phyloP scores from a whole-genome alignment of 2,329 filamentous ascomycete species.

The Cryphonectria naterciae region DNA sequence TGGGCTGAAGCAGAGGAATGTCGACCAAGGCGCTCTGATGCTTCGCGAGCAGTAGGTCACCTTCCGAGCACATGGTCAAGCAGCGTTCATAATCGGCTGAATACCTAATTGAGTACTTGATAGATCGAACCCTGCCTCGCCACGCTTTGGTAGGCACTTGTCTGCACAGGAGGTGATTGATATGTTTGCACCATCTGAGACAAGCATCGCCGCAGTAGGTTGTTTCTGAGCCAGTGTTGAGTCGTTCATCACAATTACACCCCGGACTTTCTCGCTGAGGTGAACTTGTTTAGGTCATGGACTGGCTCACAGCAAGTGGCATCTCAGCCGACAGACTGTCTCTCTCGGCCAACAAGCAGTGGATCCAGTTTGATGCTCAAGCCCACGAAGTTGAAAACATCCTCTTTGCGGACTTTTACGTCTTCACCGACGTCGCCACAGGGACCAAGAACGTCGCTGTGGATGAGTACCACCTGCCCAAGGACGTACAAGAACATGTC shows the following conservation, averaged over 20 bases:
- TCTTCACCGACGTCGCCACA: conserved; percentile 44
- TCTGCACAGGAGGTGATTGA: conserved; percentile 42
- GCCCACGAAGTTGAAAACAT: conserved; percentile 44
- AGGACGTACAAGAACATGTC: conserved; percentile 48
- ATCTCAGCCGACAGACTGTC: conserved; percentile 31
- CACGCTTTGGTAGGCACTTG: conserved; percentile 47
- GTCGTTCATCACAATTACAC: neutral
- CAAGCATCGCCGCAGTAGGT: conserved; percentile 41
- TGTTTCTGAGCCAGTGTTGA: conserved; percentile 37
- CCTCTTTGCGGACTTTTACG: conserved; percentile 45
- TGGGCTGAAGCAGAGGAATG: conserved; percentile 39
- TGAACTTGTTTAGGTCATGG: conserved; percentile 34
- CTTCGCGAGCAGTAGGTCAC: conserved; percentile 39
- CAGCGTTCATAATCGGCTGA: no score
- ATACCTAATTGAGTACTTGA: neutral
- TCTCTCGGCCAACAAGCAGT: conserved; percentile 39
- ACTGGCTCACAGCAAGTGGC: conserved; percentile 41
- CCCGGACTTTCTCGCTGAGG: conserved; percentile 30
- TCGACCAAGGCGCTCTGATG: conserved; percentile 37
- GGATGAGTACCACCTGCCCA: conserved; percentile 52
- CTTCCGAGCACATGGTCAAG: neutral
- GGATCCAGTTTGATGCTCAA: conserved; percentile 48
- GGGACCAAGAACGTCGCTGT: conserved; percentile 44
- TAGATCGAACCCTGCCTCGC: conserved; percentile 41
- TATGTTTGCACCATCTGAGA: conserved; percentile 42